Base-by-base conservation (phyloP, 78 protist genomes). In the Protostelium mycophagum region DNA sequence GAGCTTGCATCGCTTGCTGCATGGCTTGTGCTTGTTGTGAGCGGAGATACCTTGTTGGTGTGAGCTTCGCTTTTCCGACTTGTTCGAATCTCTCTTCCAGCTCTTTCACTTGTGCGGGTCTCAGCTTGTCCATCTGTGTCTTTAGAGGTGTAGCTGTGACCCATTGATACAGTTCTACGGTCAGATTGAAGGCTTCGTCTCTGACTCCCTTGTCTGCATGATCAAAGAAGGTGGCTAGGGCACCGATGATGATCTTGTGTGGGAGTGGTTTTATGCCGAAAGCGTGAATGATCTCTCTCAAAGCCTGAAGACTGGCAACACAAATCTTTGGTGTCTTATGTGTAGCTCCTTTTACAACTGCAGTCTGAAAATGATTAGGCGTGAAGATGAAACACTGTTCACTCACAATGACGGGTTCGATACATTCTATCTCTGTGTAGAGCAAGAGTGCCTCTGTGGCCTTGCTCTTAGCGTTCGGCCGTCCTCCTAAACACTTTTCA, bases 141-240 rank as follows among this genome's bases (percentile, higher is more conserved):
- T 37, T 39, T 37, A 86, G 25, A 0, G 88, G 38, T 16, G 84
- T 87, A 28, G 88, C 87, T 39, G 37, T 36, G 36, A 92, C 90
- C 94, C 94, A 92, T 83, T 91, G 84, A 85, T 92, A 92, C 28
- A 92, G 36, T 37, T 92, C 94, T 34, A 92, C 89, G 10, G 90
- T 84, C 0, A 92, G 35, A 0, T 38, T 63, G 0, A 85, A 38
- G 34, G 94, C 94, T 73, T 89, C 90, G 25, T 92, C 94, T 85
- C 94, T 87, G 34, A 92, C 83, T 63, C 35, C 35, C 28, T 92
- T 92, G 37, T 92, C 94, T 89, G 92, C 87, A 31, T 92, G 1
- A 73, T 92, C 94, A 89, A 92, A 92, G 92, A 91, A 92, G 39
- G 94, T 90, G 87, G 84, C 38, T 84, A 35, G 90, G 29, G 63